Base-by-base conservation (phyloP, 805 yeast species). In the Wickerhamiella shivajii region DNA sequence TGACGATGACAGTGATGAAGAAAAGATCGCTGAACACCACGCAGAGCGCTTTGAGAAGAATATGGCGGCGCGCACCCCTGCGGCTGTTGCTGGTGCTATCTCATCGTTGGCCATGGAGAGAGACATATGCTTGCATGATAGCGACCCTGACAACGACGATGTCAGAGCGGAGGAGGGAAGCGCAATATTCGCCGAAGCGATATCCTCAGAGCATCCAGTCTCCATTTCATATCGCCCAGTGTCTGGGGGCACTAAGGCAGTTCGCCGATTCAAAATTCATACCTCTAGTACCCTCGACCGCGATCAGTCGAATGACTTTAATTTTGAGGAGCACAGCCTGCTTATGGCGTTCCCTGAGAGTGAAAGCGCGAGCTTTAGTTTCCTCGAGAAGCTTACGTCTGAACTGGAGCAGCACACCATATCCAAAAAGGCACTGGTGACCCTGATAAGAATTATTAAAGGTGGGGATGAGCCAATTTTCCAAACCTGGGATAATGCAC, bases 351-450 rank as follows among this genome's bases (percentile, higher is more conserved):
- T 34, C 15, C 36, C 41, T 8, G 19, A 18, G 4, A 8, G 11
- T 8, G 24, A 17, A 11, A 23, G 24, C 3, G 39, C 18, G 6
- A 23, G 36, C 15, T 21, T 29, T 8, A n/a, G 22, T 4, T 33
- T 46, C 19, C 42, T 43, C 21, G 42, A 39, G 14, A 18, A 34
- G 5, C 42, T 47, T 3, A 30, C 44, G 3, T 12, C 32, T 9
- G 38, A 35, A 24, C 36, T 49, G 13, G 40, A 43, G 15, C 25
- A 32, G 2, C 18, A 31, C 17, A 33, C 42, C 4, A 43, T 47
- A 18, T 42, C 37, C 18, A 27, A 44, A 4, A 42, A 43, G 20
- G 51, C 46, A 13, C 39, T 49, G 9, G 26, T 47, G 12, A 42
- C 41, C 28, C 40, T 48, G 30, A 24, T 31, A 3, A 9, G 18